Evolutionary conservation across 768 basidiomycete species (phyloP).

Genomic region (Jaapia argillacea): DNA sequence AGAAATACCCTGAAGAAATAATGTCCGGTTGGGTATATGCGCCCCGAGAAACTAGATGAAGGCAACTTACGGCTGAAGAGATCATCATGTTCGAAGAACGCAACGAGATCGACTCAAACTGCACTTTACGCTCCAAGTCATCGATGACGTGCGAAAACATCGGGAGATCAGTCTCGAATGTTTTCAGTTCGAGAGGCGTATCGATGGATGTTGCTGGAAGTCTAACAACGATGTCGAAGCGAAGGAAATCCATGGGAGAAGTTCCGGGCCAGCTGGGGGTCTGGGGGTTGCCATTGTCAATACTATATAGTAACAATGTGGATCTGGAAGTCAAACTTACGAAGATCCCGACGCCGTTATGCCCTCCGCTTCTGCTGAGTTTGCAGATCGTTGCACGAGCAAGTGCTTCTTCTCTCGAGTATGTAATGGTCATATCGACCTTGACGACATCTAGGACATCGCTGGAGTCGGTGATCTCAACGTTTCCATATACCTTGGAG

Average conservation of each 20-base stretch:
- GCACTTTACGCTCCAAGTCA: slow-evolving; percentile 21
- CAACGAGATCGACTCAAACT: slow-evolving; percentile 28
- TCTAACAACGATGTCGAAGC: slow-evolving; percentile 25
- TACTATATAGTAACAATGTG: not conserved
- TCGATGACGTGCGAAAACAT: slow-evolving; percentile 28
- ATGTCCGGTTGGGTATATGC: not conserved
- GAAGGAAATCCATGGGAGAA: slow-evolving; percentile 10
- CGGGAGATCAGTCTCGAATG: slow-evolving; percentile 31
- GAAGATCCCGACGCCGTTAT: slow-evolving; percentile 20
- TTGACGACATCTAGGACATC: slow-evolving; percentile 8
- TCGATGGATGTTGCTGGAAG: slow-evolving; percentile 22
- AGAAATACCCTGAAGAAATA: not conserved
- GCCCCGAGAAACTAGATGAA: not conserved
- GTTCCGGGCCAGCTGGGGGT: slow-evolving; percentile 17
- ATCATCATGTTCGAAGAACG: slow-evolving; percentile 25
- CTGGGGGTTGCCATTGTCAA: slow-evolving; percentile 11
- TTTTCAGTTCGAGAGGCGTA: slow-evolving; percentile 24
- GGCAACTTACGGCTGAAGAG: slow-evolving; percentile 20
- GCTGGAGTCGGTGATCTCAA: slow-evolving; percentile 7
- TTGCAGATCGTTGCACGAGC: slow-evolving; percentile 13
- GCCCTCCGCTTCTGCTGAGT: slow-evolving; percentile 8
- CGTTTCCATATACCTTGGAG: slow-evolving; percentile 5
- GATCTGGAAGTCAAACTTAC: slow-evolving; percentile 7
- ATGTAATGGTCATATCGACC: slow-evolving; percentile 12
- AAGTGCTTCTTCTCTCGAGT: slow-evolving; percentile 5